These are phyloP conservation scores for Thelonectria olida DNA, from an alignment of 2,329 filamentous ascomycete genomes.

Conservation along the genomic window DNA sequence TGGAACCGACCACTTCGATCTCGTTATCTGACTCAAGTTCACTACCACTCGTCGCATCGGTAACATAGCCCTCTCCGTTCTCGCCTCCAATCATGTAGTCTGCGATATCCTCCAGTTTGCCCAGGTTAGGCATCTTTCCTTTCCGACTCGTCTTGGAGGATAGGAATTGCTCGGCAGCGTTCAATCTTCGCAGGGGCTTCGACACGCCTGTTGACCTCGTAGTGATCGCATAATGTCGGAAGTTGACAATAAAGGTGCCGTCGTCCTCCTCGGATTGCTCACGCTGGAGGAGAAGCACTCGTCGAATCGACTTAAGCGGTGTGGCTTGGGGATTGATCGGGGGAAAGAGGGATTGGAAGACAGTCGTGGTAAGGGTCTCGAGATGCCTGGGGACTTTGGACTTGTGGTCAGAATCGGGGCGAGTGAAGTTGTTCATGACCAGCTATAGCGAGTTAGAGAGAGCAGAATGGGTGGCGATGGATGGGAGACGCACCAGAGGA, in stretches of 20 bases:
- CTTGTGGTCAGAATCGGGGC: slow-evolving; percentile 66
- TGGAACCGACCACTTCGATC: slow-evolving; percentile 80
- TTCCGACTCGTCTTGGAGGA: slow-evolving; percentile 69
- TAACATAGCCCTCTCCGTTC: slow-evolving; percentile 80
- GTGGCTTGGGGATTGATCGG: slow-evolving; percentile 93
- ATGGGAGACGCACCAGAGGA: slow-evolving; percentile 69
- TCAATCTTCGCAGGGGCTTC: slow-evolving; percentile 82
- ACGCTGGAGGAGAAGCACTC: slow-evolving; percentile 90
- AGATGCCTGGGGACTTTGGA: slow-evolving; percentile 90
- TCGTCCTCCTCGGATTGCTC: slow-evolving; percentile 69
- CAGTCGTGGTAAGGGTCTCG: slow-evolving; percentile 89
- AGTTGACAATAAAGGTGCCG: slow-evolving; percentile 82
- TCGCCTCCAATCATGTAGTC: slow-evolving; percentile 93
- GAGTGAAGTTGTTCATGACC: slow-evolving; percentile 98
- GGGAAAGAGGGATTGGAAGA: slow-evolving; percentile 96
- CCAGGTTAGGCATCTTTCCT: slow-evolving; percentile 82
- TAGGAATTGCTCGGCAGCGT: slow-evolving; percentile 84
- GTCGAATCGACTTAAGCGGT: slow-evolving; percentile 89
- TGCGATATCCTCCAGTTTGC: slow-evolving; percentile 89
- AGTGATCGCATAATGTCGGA: slow-evolving; percentile 94
- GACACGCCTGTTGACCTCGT: slow-evolving; percentile 88
- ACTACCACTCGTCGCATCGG: slow-evolving; percentile 84
- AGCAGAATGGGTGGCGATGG: background rate
- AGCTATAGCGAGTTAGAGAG: slow-evolving; percentile 60
- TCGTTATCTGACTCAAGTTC: slow-evolving; percentile 95